phyloP scores from a whole-genome alignment of 2,329 filamentous ascomycete species.

The Sporothrix pallida region DNA sequence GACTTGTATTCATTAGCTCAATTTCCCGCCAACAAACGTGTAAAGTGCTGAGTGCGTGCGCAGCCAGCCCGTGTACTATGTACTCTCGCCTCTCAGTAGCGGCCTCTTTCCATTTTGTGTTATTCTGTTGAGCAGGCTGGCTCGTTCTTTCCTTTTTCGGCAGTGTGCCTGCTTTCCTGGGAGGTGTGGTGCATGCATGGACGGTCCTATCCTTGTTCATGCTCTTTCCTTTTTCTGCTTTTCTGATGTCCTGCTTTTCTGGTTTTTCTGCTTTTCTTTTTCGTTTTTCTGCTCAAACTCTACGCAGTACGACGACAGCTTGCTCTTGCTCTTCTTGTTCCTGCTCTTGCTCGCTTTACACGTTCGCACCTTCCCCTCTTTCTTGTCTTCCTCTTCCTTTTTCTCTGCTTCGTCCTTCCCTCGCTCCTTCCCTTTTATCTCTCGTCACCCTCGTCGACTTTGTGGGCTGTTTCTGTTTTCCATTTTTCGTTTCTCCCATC shows the following conservation, averaged over 20 bases:
- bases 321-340: neutral
- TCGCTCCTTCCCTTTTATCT: neutral
- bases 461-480: neutral
- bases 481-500: neutral
- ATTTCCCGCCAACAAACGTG: neutral
- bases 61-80: neutral
- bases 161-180: neutral
- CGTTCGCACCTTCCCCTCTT: neutral
- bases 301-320: neutral
- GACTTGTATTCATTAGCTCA: constrained; percentile 6
- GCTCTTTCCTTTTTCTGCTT: constrained; percentile 25
- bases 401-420: neutral
- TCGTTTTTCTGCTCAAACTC: neutral
- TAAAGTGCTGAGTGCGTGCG: neutral
- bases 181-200: constrained; percentile 19
- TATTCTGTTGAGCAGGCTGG: neutral
- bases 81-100: too few species aligned
- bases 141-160: constrained; percentile 22
- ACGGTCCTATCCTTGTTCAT: constrained; percentile 20
- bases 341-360: neutral
- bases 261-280: neutral
- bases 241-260: neutral
- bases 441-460: neutral
- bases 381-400: neutral
- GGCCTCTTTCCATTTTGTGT: neutral